A percentile compares a stretch with the other conserved stretches of the same genome.
Conservation (phyloP, 805 yeast genomes). For the Candida dendrica region DNA sequence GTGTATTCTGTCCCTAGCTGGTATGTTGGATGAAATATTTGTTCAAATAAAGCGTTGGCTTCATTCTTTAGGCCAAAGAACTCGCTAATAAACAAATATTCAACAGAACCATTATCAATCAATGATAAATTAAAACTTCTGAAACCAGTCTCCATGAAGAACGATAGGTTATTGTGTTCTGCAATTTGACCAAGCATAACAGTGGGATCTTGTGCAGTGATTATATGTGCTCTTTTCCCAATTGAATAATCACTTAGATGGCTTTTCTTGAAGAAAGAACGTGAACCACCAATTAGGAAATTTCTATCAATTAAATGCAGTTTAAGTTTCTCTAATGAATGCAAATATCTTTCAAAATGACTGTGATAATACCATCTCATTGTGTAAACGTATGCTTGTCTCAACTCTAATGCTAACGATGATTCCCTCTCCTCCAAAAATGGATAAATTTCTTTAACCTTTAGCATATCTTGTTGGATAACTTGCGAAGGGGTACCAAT, state of each 20-base stretch:
- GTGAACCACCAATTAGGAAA: conserved; percentile 42
- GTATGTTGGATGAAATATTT: conserved; percentile 48
- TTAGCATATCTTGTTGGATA: conserved; percentile 59
- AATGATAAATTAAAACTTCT: conserved; percentile 67
- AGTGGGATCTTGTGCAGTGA: conserved; percentile 47
- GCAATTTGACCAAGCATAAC: conserved; percentile 82
- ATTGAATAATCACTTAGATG: conserved; percentile 23
- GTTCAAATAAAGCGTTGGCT: conserved; percentile 38
- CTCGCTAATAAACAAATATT: conserved; percentile 63
- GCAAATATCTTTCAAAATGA: conserved; percentile 68
- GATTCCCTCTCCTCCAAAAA: conserved; percentile 51
- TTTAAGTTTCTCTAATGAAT: conserved; percentile 61
- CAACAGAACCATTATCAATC: conserved; percentile 70
- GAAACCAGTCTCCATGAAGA: conserved; percentile 69
- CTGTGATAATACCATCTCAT: conserved; percentile 90
- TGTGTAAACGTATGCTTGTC: conserved; percentile 76
- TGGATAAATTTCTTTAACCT: conserved; percentile 51
- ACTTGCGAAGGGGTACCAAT: conserved; percentile 66
- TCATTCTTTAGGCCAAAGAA: conserved; percentile 50
- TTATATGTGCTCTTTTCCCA: conserved; percentile 47
- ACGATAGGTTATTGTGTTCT: conserved; percentile 58
- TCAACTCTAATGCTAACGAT: conserved; percentile 62
- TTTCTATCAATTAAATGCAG: conserved; percentile 47
- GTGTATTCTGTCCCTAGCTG: conserved; percentile 43
- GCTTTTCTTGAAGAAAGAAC: conserved; percentile 10